Evolutionary conservation across 2,329 filamentous ascomycete genomes (phyloP).

Genomic region (Alternaria brassicicola): DNA sequence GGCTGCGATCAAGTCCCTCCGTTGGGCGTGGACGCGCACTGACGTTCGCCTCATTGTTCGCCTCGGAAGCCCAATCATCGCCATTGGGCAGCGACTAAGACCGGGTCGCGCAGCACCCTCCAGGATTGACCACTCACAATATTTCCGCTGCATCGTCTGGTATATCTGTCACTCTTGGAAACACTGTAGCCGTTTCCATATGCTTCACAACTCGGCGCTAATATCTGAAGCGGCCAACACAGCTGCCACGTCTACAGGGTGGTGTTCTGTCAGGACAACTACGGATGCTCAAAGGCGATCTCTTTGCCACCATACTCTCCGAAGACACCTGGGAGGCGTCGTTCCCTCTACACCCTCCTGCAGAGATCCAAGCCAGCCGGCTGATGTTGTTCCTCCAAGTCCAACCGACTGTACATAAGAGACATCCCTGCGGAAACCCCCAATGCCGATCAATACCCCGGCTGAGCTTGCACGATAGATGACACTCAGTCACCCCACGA

Average conservation of each 20-base stretch:
- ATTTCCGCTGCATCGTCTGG: constrained; percentile 7
- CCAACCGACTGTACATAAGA: constrained; percentile 5
- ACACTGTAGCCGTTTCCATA: constrained; percentile 10
- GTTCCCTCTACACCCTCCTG: constrained; percentile 5
- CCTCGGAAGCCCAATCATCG: constrained; percentile 34
- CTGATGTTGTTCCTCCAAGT: constrained; percentile 5
- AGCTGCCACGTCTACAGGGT: constrained; percentile 30
- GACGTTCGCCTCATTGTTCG: constrained; percentile 40
- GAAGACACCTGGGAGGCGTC: constrained; percentile 4
- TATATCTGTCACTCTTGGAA: constrained; percentile 11
- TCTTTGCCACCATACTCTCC: constrained; percentile 30
- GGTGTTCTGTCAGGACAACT: constrained; percentile 9
- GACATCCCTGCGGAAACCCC: constrained; percentile 17
- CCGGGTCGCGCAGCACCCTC: constrained; percentile 22
- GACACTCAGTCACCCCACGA: constrained; percentile 4
- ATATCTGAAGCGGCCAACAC: constrained; percentile 14
- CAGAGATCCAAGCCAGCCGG: not conserved
- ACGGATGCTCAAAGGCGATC: constrained; percentile 31
- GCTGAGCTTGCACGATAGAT: constrained; percentile 4
- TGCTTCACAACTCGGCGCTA: constrained; percentile 10
- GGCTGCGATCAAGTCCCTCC: constrained; percentile 11
- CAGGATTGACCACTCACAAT: constrained; percentile 12
- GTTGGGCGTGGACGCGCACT: constrained; percentile 35
- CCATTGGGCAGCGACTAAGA: constrained; percentile 34
- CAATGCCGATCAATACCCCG: constrained; percentile 24